Evolutionary conservation across 2,329 filamentous ascomycete species (phyloP), one percentile per base, ranked within the genome.

Genomic region (Aspergillus pseudoviridinutans): DNA sequence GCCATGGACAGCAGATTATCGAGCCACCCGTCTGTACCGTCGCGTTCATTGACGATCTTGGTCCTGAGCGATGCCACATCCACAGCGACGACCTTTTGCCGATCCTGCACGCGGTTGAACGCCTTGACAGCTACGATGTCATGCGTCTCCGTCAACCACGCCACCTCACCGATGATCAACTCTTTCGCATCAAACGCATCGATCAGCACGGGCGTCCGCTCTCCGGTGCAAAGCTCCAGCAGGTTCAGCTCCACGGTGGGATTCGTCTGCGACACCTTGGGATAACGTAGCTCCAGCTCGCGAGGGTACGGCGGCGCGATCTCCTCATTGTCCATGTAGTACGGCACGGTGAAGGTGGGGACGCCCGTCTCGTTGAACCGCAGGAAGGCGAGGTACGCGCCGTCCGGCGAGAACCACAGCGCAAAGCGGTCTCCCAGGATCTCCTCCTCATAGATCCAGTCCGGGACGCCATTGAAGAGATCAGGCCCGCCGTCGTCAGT

Each of bases 391-490:
- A 97, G 76, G 70, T 89, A 94, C 66, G 90, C 87, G 53, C 91
- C 91, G 70, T 93, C 90, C 35, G 88, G 84, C 29, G 91, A 92
- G 90, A 91, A 97, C 93, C 92, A 97, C 0, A 91, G 91, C 2
- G 91, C 91, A 61, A 83, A 90, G 62, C 88, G 87, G 3, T 84
- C 87, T 12, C 79, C 75, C 57, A 96, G 89, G 4, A 93, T 90
- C 73, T 94, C 90, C 66, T 87, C 84, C 68, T 93, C 90, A 68
- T 94, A 95, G 0, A 96, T 92, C 92, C 93, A 97, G 74, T 97
- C 93, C 0, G 93, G 92, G 35, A 96, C 86, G 20, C 92, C 92
- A 66, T 97, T 95, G 75, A 97, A 90, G 61, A 91, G 85, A 66
- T 96, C 87, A 0, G 85, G 80, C 0, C 92, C 90, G 20, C 93